A percentile compares a stretch with the other conserved stretches of the same genome.
phyloP scores from a whole-genome alignment of 176 grass and related monocot species.

The Dactylis glomerata region DNA sequence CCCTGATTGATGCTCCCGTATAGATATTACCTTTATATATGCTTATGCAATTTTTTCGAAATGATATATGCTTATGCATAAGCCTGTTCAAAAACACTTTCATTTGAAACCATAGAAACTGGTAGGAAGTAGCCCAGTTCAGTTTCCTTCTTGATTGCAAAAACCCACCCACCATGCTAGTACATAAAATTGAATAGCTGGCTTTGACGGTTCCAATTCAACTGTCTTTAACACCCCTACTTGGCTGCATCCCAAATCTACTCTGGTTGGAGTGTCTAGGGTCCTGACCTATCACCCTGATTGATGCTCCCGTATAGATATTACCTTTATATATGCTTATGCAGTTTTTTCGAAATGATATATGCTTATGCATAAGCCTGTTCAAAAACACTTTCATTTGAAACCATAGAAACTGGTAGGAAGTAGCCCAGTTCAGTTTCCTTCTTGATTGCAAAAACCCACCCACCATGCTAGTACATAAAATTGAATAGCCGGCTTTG shows the following conservation, averaged over 20 bases:
- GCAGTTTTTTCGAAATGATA: too few relatives aligned
- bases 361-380: slow-evolving; percentile 10
- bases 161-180: neutral
- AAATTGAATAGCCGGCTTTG: neutral
- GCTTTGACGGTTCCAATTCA: neutral
- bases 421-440: neutral
- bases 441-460: neutral
- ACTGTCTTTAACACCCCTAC: neutral
- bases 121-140: neutral
- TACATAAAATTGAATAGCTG: neutral
- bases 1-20: neutral
- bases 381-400: neutral
- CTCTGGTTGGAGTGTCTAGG: too few relatives aligned
- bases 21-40: slow-evolving; percentile 9
- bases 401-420: neutral
- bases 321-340: neutral
- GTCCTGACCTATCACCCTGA: neutral
- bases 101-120: neutral
- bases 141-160: neutral
- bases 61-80: slow-evolving; percentile 26
- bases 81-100: neutral
- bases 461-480: neutral
- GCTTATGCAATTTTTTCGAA: too few relatives aligned
- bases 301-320: neutral
- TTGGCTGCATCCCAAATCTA: neutral